Percentiles rank a stretch among this genome's conserved stretches.
Conservation (phyloP, 140 eudicot species). For the Cichorium intybus region DNA sequence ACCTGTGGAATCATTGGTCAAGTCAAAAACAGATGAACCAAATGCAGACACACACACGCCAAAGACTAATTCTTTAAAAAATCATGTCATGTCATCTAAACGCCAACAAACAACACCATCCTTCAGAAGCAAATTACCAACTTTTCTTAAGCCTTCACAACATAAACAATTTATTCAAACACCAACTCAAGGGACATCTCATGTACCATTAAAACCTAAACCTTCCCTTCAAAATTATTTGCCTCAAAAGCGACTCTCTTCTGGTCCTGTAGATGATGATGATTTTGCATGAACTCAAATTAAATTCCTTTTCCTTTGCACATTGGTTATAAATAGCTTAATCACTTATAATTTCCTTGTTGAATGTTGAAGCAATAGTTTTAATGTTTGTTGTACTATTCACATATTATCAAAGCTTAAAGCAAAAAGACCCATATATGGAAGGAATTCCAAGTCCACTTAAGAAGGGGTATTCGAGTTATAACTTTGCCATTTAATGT, state of each 20-base stretch:
- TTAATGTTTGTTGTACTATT: not conserved
- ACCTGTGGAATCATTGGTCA: constrained; percentile 68
- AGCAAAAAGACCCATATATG: too few species aligned
- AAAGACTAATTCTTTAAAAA: constrained; percentile 32
- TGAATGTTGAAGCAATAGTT: too few species aligned
- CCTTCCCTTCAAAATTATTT: constrained; percentile 31
- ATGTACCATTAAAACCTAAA: constrained; percentile 37
- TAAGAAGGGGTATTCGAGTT: too few species aligned
- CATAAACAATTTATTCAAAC: constrained; percentile 33
- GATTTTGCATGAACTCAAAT: constrained; percentile 47
- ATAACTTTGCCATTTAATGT: too few species aligned
- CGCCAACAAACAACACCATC: constrained; percentile 36
- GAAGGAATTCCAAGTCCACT: too few species aligned
- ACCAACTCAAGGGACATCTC: constrained; percentile 41
- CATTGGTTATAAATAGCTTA: not conserved
- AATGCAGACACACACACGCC: constrained; percentile 18
- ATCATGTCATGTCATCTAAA: constrained; percentile 25
- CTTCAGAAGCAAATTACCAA: constrained; percentile 35
- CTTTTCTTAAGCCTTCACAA: constrained; percentile 41
- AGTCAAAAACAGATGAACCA: constrained; percentile 32
- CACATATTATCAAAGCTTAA: too few species aligned
- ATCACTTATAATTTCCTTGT: not conserved
- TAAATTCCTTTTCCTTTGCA: constrained; percentile 4
- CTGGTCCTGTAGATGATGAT: constrained; percentile 50
- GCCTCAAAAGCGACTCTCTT: constrained; percentile 58